phyloP scores from a whole-genome alignment of 495 filamentous ascomycete species.

The Evernia prunastri region DNA sequence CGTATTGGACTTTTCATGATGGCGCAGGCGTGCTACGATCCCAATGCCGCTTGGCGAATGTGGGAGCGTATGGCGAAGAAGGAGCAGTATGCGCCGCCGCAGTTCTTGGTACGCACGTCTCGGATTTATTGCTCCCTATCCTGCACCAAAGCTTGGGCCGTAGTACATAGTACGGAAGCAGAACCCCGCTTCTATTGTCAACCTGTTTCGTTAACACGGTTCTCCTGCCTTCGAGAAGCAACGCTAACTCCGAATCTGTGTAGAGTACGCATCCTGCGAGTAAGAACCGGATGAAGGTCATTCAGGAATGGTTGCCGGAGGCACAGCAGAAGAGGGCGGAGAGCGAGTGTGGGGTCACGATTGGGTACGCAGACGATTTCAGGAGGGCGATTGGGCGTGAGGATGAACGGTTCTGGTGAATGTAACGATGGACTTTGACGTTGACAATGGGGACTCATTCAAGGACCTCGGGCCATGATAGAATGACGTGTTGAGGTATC shows the following conservation, averaged over 20 bases:
- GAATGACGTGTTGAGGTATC: not conserved
- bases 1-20: conserved; percentile 79
- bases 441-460: not conserved
- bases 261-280: conserved; percentile 9
- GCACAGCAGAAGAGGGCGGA: conserved; percentile 19
- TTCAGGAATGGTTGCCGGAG: conserved; percentile 24
- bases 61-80: conserved; percentile 71
- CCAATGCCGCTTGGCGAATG: conserved; percentile 60
- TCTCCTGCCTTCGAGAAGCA: conserved; percentile 35
- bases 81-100: conserved; percentile 53
- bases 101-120: no score
- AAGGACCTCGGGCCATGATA: not conserved
- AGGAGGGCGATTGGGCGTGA: conserved; percentile 4
- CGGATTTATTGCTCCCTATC: no score
- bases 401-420: not conserved
- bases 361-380: conserved; percentile 16
- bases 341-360: conserved; percentile 19
- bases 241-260: not conserved
- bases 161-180: no score
- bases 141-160: no score
- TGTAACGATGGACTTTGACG: not conserved
- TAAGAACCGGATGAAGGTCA: conserved; percentile 16
- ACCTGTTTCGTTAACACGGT: no score
- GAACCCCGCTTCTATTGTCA: no score
- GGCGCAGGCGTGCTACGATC: conserved; percentile 64